phyloP scores from a whole-genome alignment of 2,329 filamentous ascomycete species.

The Verticillium longisporum region DNA sequence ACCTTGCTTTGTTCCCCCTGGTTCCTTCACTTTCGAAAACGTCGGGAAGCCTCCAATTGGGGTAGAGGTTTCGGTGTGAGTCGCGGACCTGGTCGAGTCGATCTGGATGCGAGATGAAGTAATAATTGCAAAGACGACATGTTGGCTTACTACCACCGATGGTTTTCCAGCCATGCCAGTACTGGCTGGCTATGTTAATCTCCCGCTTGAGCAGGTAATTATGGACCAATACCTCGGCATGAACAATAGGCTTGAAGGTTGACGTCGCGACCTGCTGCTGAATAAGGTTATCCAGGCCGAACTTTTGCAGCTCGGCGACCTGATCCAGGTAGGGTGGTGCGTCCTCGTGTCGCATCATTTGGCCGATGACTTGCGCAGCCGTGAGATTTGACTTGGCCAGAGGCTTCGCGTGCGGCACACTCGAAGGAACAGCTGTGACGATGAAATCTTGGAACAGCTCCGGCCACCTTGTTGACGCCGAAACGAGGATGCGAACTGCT shows the following conservation, averaged over 20 bases:
- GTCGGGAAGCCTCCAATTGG: conserved; percentile 28
- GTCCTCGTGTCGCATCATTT: conserved; percentile 9
- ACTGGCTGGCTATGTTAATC: no score
- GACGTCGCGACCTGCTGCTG: no score
- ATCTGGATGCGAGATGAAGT: conserved; percentile 20
- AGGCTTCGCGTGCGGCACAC: conserved; percentile 7
- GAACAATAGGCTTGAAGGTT: no score
- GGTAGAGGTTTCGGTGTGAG: conserved; percentile 30
- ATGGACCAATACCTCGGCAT: no score
- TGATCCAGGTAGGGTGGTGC: conserved; percentile 5
- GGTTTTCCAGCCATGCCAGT: no score
- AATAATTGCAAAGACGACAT: conserved; percentile 29
- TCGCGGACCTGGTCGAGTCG: conserved; percentile 18
- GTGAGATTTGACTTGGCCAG: conserved; percentile 10
- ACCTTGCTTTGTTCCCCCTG: neutral
- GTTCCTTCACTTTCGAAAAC: conserved; percentile 10
- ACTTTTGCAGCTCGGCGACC: conserved; percentile 14
- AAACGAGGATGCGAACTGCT: conserved; percentile 12
- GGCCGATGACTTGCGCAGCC: conserved; percentile 14
- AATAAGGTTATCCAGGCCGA: conserved; percentile 17
- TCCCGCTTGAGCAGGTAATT: no score
- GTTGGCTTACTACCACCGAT: no score
- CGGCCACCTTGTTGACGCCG: conserved; percentile 16
- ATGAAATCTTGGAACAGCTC: conserved; percentile 22
- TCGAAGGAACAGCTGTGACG: conserved; percentile 20